Evolutionary conservation across 1,284 basidiomycete genomes (phyloP), one percentile per base, ranked within the genome.

Genomic region (Baeospora myosura): DNA sequence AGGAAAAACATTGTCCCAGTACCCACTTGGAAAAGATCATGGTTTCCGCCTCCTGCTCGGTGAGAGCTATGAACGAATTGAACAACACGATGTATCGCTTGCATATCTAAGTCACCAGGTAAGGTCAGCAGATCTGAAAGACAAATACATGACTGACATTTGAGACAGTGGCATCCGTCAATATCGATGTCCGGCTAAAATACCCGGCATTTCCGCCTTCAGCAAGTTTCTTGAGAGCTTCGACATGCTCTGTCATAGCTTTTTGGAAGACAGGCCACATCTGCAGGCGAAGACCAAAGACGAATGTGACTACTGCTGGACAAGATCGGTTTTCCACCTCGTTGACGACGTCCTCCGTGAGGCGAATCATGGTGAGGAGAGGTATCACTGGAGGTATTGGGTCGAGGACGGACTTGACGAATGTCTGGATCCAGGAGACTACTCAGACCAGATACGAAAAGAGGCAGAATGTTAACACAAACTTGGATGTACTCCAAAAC

Each of bases 221-320:
- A 1, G 84, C 85, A 12, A 92, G 63, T 56, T 79, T 85, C 59
- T 83, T 90, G 45, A 96, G 62, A 29, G 80, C 76, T 16, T 93
- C 88, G 32, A 86, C 66, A 50, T 95, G 79, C 16, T 82, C 78
- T n/a, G 84, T 76, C 81, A 95, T 87, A 25, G 76, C 74, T 53
- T 88, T 92, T 57, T 93, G 85, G 62, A 93, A 95, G 6, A 85
- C 67, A 0, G 93, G 93, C 89, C 91, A 96, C 68, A 96, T 78
- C 49, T 81, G 74, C 44, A 96, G 63, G 18, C 89, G 81, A 40
- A 92, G 68, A 1, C 74, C 72, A 57, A 90, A 87, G 35, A 93
- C 68, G 58, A 84, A 90, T 1, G 76, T 72, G 52, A 92, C 84
- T 12, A 92, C 71, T 5, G 91, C 88, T 6, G 79, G 66, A 49